Conservation (phyloP, 371 early-diverging fungal species). For the Mucor circinelloides region DNA sequence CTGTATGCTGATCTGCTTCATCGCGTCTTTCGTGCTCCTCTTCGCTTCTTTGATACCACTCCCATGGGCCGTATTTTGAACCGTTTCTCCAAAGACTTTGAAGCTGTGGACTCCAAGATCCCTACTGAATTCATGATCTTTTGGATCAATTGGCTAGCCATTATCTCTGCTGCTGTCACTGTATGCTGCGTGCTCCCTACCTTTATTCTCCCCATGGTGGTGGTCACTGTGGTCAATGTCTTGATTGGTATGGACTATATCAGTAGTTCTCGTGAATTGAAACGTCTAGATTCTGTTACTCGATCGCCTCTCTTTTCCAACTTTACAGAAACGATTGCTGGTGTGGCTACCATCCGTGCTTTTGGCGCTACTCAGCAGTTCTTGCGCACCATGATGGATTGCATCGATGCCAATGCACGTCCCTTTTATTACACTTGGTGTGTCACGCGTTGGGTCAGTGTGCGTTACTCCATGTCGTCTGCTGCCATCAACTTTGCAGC, state of each 20-base stretch:
- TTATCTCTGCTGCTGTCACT: constrained; percentile 36
- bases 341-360: constrained; percentile 73
- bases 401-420: constrained; percentile 65
- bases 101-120: constrained; percentile 39
- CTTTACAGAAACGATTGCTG: constrained; percentile 70
- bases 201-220: constrained; percentile 57
- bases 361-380: constrained; percentile 66
- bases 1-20: constrained; percentile 57
- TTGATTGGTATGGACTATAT: constrained; percentile 63
- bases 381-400: constrained; percentile 50
- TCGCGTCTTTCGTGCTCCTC: constrained; percentile 65
- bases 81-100: constrained; percentile 74
- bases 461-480: constrained; percentile 71
- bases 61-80: constrained; percentile 91
- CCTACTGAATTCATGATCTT: constrained; percentile 52
- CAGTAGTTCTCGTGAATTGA: constrained; percentile 72
- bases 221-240: constrained; percentile 51
- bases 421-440: constrained; percentile 82
- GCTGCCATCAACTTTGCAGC: constrained; percentile 69
- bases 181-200: constrained; percentile 34
- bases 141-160: constrained; percentile 58
- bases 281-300: constrained; percentile 74
- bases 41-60: constrained; percentile 89
- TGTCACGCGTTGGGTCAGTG: constrained; percentile 81
- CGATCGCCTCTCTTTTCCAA: constrained; percentile 73